Conservation (phyloP, 1,139 yeast genomes). For the Nakaseomyces nivariensis region DNA sequence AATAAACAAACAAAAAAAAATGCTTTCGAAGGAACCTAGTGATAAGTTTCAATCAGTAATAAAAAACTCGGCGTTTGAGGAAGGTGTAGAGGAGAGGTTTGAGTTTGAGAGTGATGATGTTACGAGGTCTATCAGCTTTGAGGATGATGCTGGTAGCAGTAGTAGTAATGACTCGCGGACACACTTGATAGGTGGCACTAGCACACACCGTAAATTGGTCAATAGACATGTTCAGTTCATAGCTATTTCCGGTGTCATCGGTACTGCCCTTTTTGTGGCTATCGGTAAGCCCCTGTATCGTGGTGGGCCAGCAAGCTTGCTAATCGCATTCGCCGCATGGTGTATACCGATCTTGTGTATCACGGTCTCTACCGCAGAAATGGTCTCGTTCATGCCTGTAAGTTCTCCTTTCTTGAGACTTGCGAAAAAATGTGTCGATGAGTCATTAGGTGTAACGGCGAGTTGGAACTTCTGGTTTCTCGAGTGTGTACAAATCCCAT, state of each 20-base stretch:
- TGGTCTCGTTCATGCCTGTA: constrained; percentile 72
- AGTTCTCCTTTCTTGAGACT: constrained; percentile 53
- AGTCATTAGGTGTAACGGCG: constrained; percentile 66
- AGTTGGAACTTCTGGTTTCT: constrained; percentile 76
- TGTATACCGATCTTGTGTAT: constrained; percentile 52
- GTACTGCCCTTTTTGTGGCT: constrained; percentile 70
- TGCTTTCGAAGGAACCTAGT: constrained; percentile 1
- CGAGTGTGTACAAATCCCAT: constrained; percentile 69
- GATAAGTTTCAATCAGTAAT: constrained; percentile 1
- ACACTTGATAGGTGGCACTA: constrained; percentile 9
- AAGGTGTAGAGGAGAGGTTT: constrained; percentile 1
- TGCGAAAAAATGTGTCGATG: constrained; percentile 50
- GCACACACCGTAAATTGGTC: constrained; percentile 35
- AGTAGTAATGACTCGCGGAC: constrained; percentile 13
- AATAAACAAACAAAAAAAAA: not conserved
- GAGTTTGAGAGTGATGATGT: constrained; percentile 2
- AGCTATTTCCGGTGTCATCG: constrained; percentile 79
- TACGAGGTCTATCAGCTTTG: constrained; percentile 1
- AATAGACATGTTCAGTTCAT: constrained; percentile 66
- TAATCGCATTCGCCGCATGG: constrained; percentile 57
- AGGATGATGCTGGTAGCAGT: constrained; percentile 5
- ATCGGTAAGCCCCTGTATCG: constrained; percentile 56
- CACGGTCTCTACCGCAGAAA: constrained; percentile 69
- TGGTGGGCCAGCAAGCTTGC: constrained; percentile 73
- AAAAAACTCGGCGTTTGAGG: constrained; percentile 1